A percentile compares a stretch with the other conserved stretches of the same genome.
These are phyloP conservation scores for Tirmania nivea DNA, from an alignment of 495 filamentous ascomycete species.

Conservation along the genomic window DNA sequence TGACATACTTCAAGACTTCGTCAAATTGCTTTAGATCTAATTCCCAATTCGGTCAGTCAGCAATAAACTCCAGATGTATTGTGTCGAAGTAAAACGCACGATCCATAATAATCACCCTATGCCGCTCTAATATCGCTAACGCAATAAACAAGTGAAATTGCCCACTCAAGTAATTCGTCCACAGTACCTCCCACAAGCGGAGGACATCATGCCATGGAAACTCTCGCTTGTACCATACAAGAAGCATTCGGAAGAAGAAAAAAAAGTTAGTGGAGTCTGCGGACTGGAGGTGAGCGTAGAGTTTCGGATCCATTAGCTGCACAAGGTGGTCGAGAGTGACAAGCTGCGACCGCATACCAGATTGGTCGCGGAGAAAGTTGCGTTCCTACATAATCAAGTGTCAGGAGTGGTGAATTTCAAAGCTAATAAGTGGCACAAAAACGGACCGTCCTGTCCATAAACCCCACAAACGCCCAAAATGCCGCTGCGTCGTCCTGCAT, in stretches of 20 bases:
- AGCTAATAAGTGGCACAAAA: constrained; percentile 3
- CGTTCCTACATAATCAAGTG: constrained; percentile 29
- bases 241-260: constrained; percentile 96
- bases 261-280: constrained; percentile 97
- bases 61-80: neutral
- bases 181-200: constrained; percentile 75
- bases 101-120: constrained; percentile 79
- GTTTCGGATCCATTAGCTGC: constrained; percentile 84
- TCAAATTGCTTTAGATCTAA: constrained; percentile 72
- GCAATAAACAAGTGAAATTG: constrained; percentile 91
- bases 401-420: constrained; percentile 14
- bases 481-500: constrained; percentile 92
- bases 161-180: constrained; percentile 77
- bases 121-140: constrained; percentile 85
- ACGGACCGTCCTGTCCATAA: constrained; percentile 69
- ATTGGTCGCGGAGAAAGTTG: constrained; percentile 93
- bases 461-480: constrained; percentile 89
- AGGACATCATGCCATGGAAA: constrained; percentile 75
- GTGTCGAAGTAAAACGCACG: constrained; percentile 20
- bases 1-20: constrained; percentile 94
- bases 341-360: constrained; percentile 82
- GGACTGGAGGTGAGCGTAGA: constrained; percentile 71
- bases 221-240: constrained; percentile 97
- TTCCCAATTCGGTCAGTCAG: neutral
- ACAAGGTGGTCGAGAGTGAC: constrained; percentile 79